Evolutionary conservation across 257 asterid genomes (phyloP), one percentile per base, ranked within the genome.

Genomic region (Nicotiana sylvestris): DNA sequence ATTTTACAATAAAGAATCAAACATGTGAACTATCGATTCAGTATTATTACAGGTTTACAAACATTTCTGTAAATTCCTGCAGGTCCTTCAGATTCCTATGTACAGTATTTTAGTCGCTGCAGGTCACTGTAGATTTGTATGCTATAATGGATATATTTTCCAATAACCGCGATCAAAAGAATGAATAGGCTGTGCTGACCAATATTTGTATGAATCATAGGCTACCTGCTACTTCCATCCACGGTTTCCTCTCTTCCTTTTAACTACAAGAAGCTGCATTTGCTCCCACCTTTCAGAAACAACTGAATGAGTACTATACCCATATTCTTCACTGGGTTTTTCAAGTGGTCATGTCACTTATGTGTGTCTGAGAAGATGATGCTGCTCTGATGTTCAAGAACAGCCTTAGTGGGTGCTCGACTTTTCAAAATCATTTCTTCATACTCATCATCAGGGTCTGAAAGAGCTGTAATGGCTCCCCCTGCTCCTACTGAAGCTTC

Each of bases 381-480:
- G 32, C 51, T 78, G 18, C 82, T 82, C 83, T 89, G 88, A 85
- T 62, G 82, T 67, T 89, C 93, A 74, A 81, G 60, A 69, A 92
- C 92, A 64, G 92, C 97, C 61, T 88, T 88, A 25, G 90, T 85
- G 0, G 99, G 98, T n/a, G 98, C 98, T 87, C 90, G 86, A 21
- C 92, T 90, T 87, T 96, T 96, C 89, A 96, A 88, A 55, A 93
- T 78, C 99, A 96, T 94, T 82, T 96, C 99, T 57, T 92, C 93
- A 43, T 96, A 94, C 92, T 96, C 99, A 1, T 94, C 98, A 6
- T 88, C 82, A 2, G 97, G 88, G 82, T 86, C 90, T 2, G 98
- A 96, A 53, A 96, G 98, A 78, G 94, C 94, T 4, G 98, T 93
- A 39, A 96, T 94, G 76, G 99, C 99, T 6, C 98, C 99, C 30